Evolutionary conservation across 1,139 yeast species (phyloP).

Genomic region (Pichia sp.): DNA sequence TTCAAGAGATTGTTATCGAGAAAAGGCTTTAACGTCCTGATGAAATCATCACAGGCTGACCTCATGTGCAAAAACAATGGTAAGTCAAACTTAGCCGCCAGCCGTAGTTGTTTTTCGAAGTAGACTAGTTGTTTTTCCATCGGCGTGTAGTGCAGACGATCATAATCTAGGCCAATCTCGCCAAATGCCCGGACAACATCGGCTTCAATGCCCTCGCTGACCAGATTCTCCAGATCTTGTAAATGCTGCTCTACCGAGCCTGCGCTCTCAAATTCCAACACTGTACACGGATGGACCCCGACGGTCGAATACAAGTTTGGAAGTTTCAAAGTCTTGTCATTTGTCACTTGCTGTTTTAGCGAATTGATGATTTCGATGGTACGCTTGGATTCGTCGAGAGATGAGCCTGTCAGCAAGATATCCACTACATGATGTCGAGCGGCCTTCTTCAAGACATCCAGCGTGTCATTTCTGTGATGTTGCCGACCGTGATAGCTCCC

Average conservation of each 20-base stretch:
- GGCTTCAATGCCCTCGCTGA: constrained; percentile 42
- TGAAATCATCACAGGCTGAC: constrained; percentile 79
- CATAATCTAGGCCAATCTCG: constrained; percentile 92
- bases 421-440: constrained; percentile 56
- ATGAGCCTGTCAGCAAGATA: constrained; percentile 81
- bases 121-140: constrained; percentile 61
- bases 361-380: constrained; percentile 44
- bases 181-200: constrained; percentile 77
- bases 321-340: constrained; percentile 8
- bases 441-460: constrained; percentile 64
- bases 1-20: constrained; percentile 35
- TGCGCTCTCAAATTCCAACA: constrained; percentile 49
- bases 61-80: constrained; percentile 92
- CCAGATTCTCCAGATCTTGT: constrained; percentile 44
- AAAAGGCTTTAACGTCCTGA: constrained; percentile 55
- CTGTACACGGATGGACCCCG: constrained; percentile 94
- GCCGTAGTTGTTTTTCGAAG: constrained; percentile 67
- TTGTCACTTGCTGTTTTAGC: constrained; percentile 30
- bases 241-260: constrained; percentile 39
- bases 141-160: constrained; percentile 72
- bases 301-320: constrained; percentile 59
- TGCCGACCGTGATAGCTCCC: constrained; percentile 69
- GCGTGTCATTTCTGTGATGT: constrained; percentile 64
- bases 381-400: constrained; percentile 55
- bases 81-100: constrained; percentile 50